These are phyloP conservation scores for Aphanomyces stellatus DNA, from an alignment of 352 stramenopile genomes.

Conservation along the genomic window DNA sequence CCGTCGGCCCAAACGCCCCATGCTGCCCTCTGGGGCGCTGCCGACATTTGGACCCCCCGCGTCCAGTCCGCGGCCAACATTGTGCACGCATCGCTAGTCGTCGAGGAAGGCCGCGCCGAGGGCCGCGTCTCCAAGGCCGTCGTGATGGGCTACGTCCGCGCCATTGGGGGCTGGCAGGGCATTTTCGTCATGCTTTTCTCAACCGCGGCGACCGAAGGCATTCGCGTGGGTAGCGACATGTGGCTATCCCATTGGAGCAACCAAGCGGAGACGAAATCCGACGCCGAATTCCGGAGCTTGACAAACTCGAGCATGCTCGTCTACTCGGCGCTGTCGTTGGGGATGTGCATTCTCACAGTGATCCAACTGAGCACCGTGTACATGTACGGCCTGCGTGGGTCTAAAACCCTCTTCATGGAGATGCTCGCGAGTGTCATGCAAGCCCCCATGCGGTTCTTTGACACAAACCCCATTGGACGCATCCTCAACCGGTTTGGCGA, in stretches of 20 bases:
- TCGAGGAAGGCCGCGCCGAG: background rate
- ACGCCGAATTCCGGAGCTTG: background rate
- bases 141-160: background rate
- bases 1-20: conserved; percentile 22
- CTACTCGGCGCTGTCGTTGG: conserved; percentile 44
- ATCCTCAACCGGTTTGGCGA: conserved; percentile 88
- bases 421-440: conserved; percentile 78
- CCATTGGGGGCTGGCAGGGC: background rate
- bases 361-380: conserved; percentile 50
- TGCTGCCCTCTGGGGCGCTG: conserved; percentile 31
- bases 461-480: conserved; percentile 84
- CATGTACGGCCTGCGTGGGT: conserved; percentile 40
- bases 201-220: background rate
- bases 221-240: background rate
- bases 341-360: conserved; percentile 44
- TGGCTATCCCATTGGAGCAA: conserved; percentile 6
- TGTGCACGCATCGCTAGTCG: background rate
- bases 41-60: conserved; percentile 28
- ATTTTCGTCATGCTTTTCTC: background rate
- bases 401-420: conserved; percentile 71
- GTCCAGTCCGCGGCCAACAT: conserved; percentile 26
- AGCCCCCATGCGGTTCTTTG: conserved; percentile 90
- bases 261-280: background rate
- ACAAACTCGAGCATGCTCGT: conserved; percentile 38
- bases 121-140: background rate